phyloP scores from a whole-genome alignment of 176 grass and related monocot genomes.

The Stipa capillata region DNA sequence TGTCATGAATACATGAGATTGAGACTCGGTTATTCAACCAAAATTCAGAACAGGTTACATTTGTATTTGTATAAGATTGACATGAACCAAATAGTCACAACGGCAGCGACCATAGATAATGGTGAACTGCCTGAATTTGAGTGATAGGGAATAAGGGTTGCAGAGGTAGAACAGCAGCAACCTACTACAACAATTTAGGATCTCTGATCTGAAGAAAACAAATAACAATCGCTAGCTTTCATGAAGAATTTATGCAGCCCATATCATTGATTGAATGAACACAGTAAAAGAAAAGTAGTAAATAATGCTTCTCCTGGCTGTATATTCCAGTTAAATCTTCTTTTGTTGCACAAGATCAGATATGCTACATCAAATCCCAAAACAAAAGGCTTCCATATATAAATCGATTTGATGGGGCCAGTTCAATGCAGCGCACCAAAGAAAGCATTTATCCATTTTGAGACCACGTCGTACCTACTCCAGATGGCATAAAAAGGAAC shows the following conservation, averaged over 20 bases:
- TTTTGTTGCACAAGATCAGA: slow-evolving; percentile 15
- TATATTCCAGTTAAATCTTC: not conserved
- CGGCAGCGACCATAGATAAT: not conserved
- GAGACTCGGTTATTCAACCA: not conserved
- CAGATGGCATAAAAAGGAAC: slow-evolving; percentile 27
- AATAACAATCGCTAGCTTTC: not conserved
- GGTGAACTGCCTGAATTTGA: not conserved
- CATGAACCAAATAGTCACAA: not conserved
- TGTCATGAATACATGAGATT: not conserved
- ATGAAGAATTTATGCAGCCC: not conserved
- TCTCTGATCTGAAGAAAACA: not conserved
- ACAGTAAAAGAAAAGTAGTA: not conserved
- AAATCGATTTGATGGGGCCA: slow-evolving; percentile 24
- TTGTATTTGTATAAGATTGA: not conserved
- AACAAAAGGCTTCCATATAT: not conserved
- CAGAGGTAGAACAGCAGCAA: not conserved
- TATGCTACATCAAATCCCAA: slow-evolving; percentile 5
- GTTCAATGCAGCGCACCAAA: slow-evolving; percentile 19
- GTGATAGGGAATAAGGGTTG: not conserved
- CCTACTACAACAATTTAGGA: not conserved
- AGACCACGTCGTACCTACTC: slow-evolving; percentile 33
- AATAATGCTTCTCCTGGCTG: not conserved
- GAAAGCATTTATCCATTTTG: slow-evolving; percentile 27
- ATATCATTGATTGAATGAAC: slow-evolving; percentile 3
- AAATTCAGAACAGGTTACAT: not conserved